Evolutionary conservation across 805 yeast genomes (phyloP).

Genomic region (Metschnikowia proteae): DNA sequence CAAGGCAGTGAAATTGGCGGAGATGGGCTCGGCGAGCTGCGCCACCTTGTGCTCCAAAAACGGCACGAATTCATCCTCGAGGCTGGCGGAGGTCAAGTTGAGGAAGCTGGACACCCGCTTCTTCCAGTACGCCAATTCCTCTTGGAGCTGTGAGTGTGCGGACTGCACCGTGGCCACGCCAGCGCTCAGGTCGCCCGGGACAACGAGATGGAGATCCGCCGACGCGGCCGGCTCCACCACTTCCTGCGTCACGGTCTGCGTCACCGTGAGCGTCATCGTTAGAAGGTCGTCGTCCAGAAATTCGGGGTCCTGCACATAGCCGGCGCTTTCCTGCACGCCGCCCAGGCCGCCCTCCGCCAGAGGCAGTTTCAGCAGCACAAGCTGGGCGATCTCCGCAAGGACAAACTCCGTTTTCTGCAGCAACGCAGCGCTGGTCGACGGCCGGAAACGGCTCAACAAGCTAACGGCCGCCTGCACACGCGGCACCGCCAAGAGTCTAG

Average conservation of each 20-base stretch:
- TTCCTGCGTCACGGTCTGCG: slow-evolving; percentile 8
- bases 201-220: no score
- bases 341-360: neutral
- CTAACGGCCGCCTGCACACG: neutral
- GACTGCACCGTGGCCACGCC: neutral
- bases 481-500: neutral
- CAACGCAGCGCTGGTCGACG: slow-evolving; percentile 6
- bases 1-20: slow-evolving; percentile 24
- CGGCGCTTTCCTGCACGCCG: slow-evolving; percentile 8
- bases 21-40: slow-evolving; percentile 22
- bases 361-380: slow-evolving; percentile 2
- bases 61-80: slow-evolving; percentile 31
- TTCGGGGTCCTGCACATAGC: slow-evolving; percentile 5
- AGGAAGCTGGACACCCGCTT: slow-evolving; percentile 32
- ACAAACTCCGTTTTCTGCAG: slow-evolving; percentile 16
- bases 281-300: neutral
- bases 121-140: slow-evolving; percentile 33
- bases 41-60: slow-evolving; percentile 23
- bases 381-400: slow-evolving; percentile 9
- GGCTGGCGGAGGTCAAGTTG: slow-evolving; percentile 30
- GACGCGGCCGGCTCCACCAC: no score
- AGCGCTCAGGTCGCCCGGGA: no score
- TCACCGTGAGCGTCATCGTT: slow-evolving; percentile 5
- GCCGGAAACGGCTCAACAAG: slow-evolving; percentile 3
- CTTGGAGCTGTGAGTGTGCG: slow-evolving; percentile 17